phyloP scores from a whole-genome alignment of 2,329 filamentous ascomycete genomes.

The Trichocomaceae sp. region DNA sequence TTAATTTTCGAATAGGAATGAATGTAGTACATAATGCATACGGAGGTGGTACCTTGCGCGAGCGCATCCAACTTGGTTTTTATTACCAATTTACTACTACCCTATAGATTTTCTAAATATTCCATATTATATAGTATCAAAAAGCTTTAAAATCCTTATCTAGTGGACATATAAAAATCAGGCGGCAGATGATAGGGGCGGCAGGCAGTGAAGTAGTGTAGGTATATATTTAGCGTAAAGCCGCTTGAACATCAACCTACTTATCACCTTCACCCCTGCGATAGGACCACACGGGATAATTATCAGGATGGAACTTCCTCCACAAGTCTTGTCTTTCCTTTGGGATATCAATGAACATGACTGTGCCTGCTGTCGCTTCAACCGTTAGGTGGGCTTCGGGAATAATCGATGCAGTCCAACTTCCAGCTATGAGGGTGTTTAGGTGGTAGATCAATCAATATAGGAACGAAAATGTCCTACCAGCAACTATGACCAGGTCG shows the following conservation, averaged over 20 bases:
- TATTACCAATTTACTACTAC: too few species aligned
- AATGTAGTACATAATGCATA: too few species aligned
- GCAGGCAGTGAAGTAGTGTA: too few species aligned
- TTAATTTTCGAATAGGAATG: too few species aligned
- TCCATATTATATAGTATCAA: too few species aligned
- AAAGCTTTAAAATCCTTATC: too few species aligned
- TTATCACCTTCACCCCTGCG: slow-evolving; percentile 27
- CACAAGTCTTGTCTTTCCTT: slow-evolving; percentile 28
- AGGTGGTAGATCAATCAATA: neutral
- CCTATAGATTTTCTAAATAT: too few species aligned
- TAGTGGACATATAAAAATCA: too few species aligned
- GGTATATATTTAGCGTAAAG: too few species aligned
- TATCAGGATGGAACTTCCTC: slow-evolving; percentile 35
- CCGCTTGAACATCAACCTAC: neutral
- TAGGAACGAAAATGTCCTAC: neutral
- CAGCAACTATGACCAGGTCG: slow-evolving; percentile 34
- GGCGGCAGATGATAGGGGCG: too few species aligned
- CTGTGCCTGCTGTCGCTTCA: slow-evolving; percentile 46
- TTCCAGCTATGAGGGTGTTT: slow-evolving; percentile 24
- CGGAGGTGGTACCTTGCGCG: too few species aligned
- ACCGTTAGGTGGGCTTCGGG: slow-evolving; percentile 37
- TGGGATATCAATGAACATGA: slow-evolving; percentile 39
- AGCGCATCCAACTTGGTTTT: too few species aligned
- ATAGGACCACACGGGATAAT: slow-evolving; percentile 44
- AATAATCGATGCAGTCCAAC: slow-evolving; percentile 40